Base-by-base conservation (phyloP, 2,329 filamentous ascomycete species). In the Fusarium bulbicola region DNA sequence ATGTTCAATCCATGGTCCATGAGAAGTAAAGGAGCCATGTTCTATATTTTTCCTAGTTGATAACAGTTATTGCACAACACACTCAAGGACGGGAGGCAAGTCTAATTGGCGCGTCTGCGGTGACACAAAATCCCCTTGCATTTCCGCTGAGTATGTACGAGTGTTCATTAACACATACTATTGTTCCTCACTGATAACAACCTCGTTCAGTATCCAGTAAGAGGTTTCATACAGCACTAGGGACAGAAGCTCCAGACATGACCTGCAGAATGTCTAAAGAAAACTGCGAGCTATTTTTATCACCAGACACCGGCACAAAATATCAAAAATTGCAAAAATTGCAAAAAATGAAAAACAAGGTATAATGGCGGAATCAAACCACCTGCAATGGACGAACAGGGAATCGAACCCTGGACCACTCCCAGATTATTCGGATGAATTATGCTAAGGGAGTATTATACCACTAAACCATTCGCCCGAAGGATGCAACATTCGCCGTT, bases 361-460 rank as follows among this genome's bases (percentile, higher is more conserved):
- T 50, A 68, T 11, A 45, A 56, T 5, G 6, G 37, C 28, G 56
- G 63, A 2, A 11, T 68, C 2, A 16, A 68, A 68, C 63, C 63
- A 37, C 56, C 65, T 50, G 1, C 1, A 2, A 39, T 68, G 65
- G 65, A 68, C 65, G 65, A 68, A 68, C 63, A 67, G 64, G 64
- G 64, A 67, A 67, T 67, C 64, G 64, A 67, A 68, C 65, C 65
- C 65, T 68, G 63, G 65, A 68, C 65, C 65, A 68, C 65, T 68
- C 65, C 65, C 65, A 66, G 26, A 66, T 59, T 45, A 50, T 59
- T 46, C 63, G 13, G 20, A 37, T 58, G 60, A 66, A 65, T 50
- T 13, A 68, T 68, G 65, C 65, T 68, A 68, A 68, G 63, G 65
- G 65, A 68, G 65, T 68, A 68, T 68, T 68, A 68, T 68, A 68